A percentile compares a stretch with the other conserved stretches of the same genome.
Evolutionary conservation across 768 basidiomycete species (phyloP).

Genomic region (Auricularia auricula-judae): DNA sequence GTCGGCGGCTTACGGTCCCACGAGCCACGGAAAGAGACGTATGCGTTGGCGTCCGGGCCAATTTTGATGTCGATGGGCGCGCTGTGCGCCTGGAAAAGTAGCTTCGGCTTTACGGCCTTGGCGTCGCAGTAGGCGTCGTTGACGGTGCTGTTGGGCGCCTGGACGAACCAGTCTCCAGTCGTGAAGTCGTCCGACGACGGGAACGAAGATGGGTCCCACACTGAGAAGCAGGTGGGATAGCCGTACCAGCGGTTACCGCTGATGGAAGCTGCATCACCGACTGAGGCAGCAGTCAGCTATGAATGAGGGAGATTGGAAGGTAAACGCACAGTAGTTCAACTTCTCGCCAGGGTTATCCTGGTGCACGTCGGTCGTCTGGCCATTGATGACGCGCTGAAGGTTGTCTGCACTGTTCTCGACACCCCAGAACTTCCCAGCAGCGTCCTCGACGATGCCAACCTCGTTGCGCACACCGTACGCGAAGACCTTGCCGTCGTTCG

Average conservation of each 20-base stretch:
- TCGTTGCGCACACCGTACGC: not conserved
- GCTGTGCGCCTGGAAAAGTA: constrained; percentile 28
- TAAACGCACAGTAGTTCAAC: not conserved
- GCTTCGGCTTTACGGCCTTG: not conserved
- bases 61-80: constrained; percentile 38
- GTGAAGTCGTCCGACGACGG: not conserved
- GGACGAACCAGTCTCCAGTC: not conserved
- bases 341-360: not conserved
- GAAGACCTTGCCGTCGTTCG: not conserved
- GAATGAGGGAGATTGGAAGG: not conserved
- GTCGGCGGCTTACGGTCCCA: constrained; percentile 31
- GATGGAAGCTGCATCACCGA: not conserved
- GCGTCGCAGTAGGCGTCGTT: constrained; percentile 25
- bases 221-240: not conserved
- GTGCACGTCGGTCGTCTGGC: not conserved
- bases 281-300: not conserved
- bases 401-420: not conserved
- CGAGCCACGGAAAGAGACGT: constrained; percentile 31
- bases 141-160: not conserved
- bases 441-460: not conserved
- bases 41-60: constrained; percentile 14
- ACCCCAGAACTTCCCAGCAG: not conserved
- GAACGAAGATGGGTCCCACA: not conserved
- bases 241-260: not conserved
- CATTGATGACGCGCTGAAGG: not conserved